Evolutionary conservation across 331 rosid species (phyloP).

Genomic region (Ulmus americana): DNA sequence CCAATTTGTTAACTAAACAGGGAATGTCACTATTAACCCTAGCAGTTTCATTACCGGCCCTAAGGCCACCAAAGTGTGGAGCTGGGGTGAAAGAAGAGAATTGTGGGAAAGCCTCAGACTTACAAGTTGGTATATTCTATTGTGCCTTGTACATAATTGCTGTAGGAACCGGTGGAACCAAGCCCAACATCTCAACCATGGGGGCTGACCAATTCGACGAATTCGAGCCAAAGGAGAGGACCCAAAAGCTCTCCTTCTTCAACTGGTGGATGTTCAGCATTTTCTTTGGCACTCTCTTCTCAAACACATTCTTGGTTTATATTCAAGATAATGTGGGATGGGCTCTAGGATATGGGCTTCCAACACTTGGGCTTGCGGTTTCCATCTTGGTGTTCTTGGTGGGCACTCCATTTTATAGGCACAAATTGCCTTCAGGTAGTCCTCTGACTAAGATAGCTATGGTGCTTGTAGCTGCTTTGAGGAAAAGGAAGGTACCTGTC

Average conservation of each 20-base stretch:
- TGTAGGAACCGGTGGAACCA: slow-evolving; percentile 76
- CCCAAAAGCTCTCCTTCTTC: slow-evolving; percentile 70
- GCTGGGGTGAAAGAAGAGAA: slow-evolving; percentile 22
- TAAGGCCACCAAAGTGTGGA: slow-evolving; percentile 59
- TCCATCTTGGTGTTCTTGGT: slow-evolving; percentile 52
- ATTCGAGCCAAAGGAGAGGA: slow-evolving; percentile 60
- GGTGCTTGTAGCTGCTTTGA: slow-evolving; percentile 50
- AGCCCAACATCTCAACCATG: slow-evolving; percentile 86
- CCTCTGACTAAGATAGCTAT: slow-evolving; percentile 53
- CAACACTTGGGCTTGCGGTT: slow-evolving; percentile 57
- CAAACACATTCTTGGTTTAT: slow-evolving; percentile 60
- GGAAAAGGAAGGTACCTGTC: slow-evolving; percentile 41
- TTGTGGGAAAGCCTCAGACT: slow-evolving; percentile 39
- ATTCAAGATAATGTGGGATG: slow-evolving; percentile 70
- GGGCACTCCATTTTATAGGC: slow-evolving; percentile 67
- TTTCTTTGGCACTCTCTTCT: slow-evolving; percentile 71
- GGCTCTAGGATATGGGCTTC: slow-evolving; percentile 75
- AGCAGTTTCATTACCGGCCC: slow-evolving; percentile 51
- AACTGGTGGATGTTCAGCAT: slow-evolving; percentile 92
- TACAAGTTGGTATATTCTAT: slow-evolving; percentile 59
- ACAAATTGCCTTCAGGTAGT: slow-evolving; percentile 68
- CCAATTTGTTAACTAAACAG: slow-evolving; percentile 23
- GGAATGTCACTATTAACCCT: slow-evolving; percentile 69
- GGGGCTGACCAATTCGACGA: slow-evolving; percentile 91
- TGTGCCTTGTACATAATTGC: slow-evolving; percentile 62